phyloP scores from a whole-genome alignment of 495 filamentous ascomycete genomes.

The Symbiotaphrina buchneri region DNA sequence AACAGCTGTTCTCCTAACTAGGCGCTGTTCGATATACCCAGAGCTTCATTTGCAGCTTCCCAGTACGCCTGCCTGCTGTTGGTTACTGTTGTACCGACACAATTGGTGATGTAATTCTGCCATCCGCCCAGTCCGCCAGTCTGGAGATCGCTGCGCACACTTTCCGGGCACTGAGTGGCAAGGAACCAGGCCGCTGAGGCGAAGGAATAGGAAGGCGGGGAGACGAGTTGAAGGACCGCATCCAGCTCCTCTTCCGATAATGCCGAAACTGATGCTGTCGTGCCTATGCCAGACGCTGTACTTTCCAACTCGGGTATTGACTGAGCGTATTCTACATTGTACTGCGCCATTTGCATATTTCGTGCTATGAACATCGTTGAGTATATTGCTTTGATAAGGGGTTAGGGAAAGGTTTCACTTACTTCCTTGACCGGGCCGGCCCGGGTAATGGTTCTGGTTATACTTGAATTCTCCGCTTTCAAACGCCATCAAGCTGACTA shows the following conservation, averaged over 20 bases:
- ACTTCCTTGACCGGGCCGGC: conserved; percentile 48
- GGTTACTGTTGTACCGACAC: conserved; percentile 32
- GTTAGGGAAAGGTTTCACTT: conserved; percentile 5
- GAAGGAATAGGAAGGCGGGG: conserved; percentile 40
- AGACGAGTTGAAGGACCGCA: conserved; percentile 33
- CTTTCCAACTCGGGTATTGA: conserved; percentile 24
- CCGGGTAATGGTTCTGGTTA: conserved; percentile 41
- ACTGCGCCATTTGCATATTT: conserved; percentile 49
- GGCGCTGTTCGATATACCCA: no score
- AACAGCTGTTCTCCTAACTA: no score
- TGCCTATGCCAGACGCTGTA: not conserved
- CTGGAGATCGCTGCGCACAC: conserved; percentile 22
- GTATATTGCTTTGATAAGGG: not conserved
- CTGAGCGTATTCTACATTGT: conserved; percentile 37
- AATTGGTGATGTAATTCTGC: conserved; percentile 32
- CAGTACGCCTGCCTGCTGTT: no score
- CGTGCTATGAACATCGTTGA: conserved; percentile 22
- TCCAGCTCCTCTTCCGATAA: conserved; percentile 14
- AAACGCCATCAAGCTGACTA: conserved; percentile 39
- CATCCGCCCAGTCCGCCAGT: conserved; percentile 30
- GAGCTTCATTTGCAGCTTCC: no score
- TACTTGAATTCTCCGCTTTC: conserved; percentile 47
- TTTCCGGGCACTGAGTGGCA: conserved; percentile 31
- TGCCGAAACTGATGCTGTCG: conserved; percentile 5
- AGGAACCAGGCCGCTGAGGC: conserved; percentile 57